phyloP scores from a whole-genome alignment of 148 eudicot genomes.

The Spergularia bocconei region DNA sequence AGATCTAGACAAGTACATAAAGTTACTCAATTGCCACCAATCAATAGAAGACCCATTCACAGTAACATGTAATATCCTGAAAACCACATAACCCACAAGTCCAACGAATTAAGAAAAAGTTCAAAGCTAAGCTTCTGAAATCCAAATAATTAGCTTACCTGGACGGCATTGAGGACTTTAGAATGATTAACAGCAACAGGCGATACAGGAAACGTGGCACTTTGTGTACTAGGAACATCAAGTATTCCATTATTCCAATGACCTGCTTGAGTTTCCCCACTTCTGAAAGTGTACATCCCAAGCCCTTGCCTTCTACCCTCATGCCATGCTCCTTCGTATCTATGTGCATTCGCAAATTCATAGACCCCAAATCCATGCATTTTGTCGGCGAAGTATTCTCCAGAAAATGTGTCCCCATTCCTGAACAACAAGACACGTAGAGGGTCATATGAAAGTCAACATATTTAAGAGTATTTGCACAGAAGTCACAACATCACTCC shows the following conservation, averaged over 20 bases:
- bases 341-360: constrained; percentile 80
- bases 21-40: not conserved
- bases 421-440: constrained; percentile 31
- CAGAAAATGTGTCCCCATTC: constrained; percentile 87
- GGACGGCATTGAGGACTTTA: constrained; percentile 85
- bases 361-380: constrained; percentile 97
- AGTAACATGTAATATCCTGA: too few species aligned
- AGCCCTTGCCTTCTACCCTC: constrained; percentile 97
- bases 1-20: not conserved
- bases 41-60: not conserved
- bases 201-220: constrained; percentile 52
- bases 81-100: not conserved
- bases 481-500: not conserved
- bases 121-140: not conserved
- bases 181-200: constrained; percentile 91
- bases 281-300: constrained; percentile 90
- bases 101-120: not conserved
- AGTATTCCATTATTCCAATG: constrained; percentile 92
- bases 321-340: constrained; percentile 96
- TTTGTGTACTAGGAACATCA: constrained; percentile 87
- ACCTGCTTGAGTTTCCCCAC: constrained; percentile 88
- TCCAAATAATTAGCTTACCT: constrained; percentile 39
- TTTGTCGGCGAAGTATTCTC: constrained; percentile 94
- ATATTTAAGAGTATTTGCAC: not conserved
- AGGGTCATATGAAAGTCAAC: not conserved